Evolutionary conservation across 306 rosid species (phyloP), one percentile per base, ranked within the genome.

Genomic region (Arachis stenosperma): DNA sequence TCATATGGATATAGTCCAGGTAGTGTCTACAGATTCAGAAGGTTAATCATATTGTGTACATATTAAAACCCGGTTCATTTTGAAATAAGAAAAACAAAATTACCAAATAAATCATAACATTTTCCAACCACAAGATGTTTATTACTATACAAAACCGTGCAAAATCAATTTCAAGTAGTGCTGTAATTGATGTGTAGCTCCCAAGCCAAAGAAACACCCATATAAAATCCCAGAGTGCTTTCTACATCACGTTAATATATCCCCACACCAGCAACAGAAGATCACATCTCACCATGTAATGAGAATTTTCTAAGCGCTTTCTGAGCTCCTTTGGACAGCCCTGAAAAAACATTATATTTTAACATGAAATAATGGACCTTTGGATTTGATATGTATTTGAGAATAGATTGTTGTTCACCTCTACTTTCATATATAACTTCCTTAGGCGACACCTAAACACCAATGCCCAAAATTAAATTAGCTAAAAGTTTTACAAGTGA

Each of bases 381-480:
- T 64, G 57, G 42, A 74, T 61, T 30, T 60, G 74, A 61, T 75
- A 55, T 33, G 43, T 39, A 37, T 40, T 53, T 36, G 81, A 75
- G 39, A 37, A 17, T 43, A 64, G 65, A 83, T 65, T 44, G 67
- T 65, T 81, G 67, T 65, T 81, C 79, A 94, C 99, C 97, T 86
- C 85, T 84, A 61, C 79, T 80, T 72, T 94, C 96, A 74, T 84
- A 91, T 67, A 89, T 65, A 80, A 91, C 83, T 85, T 94, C 97
- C 84, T 85, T 94, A 22, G 99, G 99, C 42, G 96, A 89, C 79
- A 94, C 99, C 99, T 94, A 75, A 50, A 54, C 77, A n/a, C 67
- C 77, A 82, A 69, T 57, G 67, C 72, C 75, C 61, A 76, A 6
- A 65, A 76, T 52, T 51, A 61, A 75, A 69, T 73, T 50, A 83